Conservation (phyloP, 2,329 filamentous ascomycete genomes). For the Penicillium brevicompactum region DNA sequence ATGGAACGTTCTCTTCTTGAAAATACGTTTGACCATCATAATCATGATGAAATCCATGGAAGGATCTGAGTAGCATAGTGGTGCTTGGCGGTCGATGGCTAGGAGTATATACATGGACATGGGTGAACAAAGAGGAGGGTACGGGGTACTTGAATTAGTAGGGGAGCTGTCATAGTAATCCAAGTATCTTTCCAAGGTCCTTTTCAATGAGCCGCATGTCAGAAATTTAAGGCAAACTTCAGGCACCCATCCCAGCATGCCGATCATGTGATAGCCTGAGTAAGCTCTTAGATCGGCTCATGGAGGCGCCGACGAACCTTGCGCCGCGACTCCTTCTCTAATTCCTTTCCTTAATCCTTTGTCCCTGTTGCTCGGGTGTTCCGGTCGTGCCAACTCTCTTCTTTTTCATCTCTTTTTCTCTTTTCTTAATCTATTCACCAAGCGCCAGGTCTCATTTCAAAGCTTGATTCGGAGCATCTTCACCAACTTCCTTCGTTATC, state of each 20-base stretch:
- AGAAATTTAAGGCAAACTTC: too few species aligned
- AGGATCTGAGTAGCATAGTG: too few species aligned
- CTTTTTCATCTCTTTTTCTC: background rate
- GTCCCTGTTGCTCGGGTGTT: background rate
- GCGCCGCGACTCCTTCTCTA: slow-evolving; percentile 5
- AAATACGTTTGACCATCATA: too few species aligned
- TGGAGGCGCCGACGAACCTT: slow-evolving; percentile 16
- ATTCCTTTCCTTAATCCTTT: slow-evolving; percentile 7
- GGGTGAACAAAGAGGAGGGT: background rate
- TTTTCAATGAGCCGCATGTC: too few species aligned
- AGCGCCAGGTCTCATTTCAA: background rate
- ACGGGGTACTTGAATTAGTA: background rate
- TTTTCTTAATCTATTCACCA: background rate
- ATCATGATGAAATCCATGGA: too few species aligned
- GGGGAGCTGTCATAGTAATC: too few species aligned
- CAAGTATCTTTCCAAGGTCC: too few species aligned
- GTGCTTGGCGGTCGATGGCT: too few species aligned
- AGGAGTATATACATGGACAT: too few species aligned
- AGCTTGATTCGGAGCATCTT: background rate
- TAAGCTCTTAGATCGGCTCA: slow-evolving; percentile 17
- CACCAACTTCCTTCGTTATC: slow-evolving; percentile 9
- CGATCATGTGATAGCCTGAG: slow-evolving; percentile 22
- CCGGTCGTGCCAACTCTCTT: background rate
- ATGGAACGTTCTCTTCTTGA: too few species aligned
- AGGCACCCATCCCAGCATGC: background rate